Conservation (phyloP, 306 rosid genomes). For the Cucurbita ficifolia region DNA sequence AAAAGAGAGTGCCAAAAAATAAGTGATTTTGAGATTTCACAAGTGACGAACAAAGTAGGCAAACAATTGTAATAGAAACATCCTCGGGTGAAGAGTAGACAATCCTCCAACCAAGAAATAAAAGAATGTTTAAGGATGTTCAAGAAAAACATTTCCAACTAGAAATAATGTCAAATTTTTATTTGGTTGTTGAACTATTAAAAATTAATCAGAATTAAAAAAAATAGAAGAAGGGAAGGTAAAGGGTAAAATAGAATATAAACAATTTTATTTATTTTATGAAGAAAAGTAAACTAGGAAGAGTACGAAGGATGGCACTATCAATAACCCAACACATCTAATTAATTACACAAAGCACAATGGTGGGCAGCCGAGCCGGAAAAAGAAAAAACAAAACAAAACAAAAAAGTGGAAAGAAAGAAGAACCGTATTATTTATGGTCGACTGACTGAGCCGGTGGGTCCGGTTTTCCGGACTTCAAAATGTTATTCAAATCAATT, state of each 20-base stretch:
- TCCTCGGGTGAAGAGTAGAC: no score
- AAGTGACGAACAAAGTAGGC: no score
- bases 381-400: not conserved
- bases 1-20: no score
- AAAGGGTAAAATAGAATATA: not conserved
- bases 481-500: constrained; percentile 27
- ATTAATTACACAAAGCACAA: not conserved
- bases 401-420: not conserved
- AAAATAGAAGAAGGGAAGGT: not conserved
- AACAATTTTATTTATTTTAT: not conserved
- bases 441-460: constrained; percentile 33
- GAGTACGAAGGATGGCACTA: not conserved
- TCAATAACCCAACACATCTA: no score
- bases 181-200: no score
- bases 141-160: no score
- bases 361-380: not conserved
- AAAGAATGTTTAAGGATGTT: no score
- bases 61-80: no score
- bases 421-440: not conserved
- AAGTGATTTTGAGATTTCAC: no score
- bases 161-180: no score
- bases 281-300: not conserved
- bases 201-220: no score
- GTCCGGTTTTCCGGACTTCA: constrained; percentile 52
- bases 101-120: no score